A percentile compares a stretch with the other conserved stretches of the same genome.
These are phyloP conservation scores for Parasitella parasitica DNA, from an alignment of 371 early-diverging fungal species.

Conservation along the genomic window DNA sequence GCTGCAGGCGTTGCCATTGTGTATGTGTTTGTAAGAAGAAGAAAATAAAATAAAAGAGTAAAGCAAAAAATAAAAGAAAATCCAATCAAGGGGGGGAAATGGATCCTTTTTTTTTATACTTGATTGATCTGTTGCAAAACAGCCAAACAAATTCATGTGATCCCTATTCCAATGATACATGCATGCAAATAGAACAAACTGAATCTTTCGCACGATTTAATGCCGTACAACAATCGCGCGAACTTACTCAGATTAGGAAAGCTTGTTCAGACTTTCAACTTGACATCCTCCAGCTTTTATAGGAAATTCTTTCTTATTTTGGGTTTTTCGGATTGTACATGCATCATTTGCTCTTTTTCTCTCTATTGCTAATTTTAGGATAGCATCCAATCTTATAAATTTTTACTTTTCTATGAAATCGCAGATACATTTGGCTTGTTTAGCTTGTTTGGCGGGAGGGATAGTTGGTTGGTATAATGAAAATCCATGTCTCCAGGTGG, in stretches of 20 bases:
- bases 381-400: neutral
- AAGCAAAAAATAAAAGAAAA: neutral
- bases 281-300: slow-evolving; percentile 1
- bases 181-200: neutral
- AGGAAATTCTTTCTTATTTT: slow-evolving; percentile 6
- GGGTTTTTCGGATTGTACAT: neutral
- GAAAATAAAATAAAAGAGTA: neutral
- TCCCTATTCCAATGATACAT: neutral
- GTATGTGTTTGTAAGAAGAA: neutral
- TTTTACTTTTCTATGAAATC: no score
- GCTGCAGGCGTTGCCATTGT: slow-evolving; percentile 2
- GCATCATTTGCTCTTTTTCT: slow-evolving; percentile 4
- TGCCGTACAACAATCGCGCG: neutral
- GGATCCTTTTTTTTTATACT: neutral
- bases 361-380: neutral
- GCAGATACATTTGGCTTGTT: no score
- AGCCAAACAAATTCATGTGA: neutral
- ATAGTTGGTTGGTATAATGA: no score
- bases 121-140: neutral
- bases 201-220: slow-evolving; percentile 2
- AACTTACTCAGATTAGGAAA: neutral
- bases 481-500: no score
- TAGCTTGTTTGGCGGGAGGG: no score
- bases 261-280: slow-evolving; percentile 1
- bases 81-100: neutral